phyloP scores from a whole-genome alignment of 495 filamentous ascomycete genomes.

The Aspergillus cristatus region DNA sequence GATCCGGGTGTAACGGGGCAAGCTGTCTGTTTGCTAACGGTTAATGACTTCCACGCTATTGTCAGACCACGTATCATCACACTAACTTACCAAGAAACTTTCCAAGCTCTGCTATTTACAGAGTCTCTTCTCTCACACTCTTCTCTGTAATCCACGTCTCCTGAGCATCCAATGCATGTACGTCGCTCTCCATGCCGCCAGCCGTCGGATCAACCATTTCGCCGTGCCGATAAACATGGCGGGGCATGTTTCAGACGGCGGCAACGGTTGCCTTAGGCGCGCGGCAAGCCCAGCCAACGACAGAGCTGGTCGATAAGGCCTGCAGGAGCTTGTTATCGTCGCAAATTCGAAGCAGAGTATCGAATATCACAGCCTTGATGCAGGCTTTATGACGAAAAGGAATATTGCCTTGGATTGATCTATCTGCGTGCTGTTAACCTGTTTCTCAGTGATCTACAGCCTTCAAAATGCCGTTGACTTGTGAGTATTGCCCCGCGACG shows the following conservation, averaged over 20 bases:
- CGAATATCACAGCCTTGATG: background rate
- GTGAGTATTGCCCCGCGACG: slow-evolving; percentile 17
- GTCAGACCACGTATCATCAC: too few species aligned
- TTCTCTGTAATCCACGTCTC: slow-evolving; percentile 4
- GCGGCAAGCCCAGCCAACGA: slow-evolving; percentile 9
- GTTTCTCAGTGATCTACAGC: background rate
- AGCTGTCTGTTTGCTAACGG: too few species aligned
- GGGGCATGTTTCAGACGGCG: too few species aligned
- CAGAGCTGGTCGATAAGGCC: slow-evolving; percentile 9
- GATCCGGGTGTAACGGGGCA: too few species aligned
- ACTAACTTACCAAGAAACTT: too few species aligned
- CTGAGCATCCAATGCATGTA: slow-evolving; percentile 8
- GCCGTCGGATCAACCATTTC: slow-evolving; percentile 7
- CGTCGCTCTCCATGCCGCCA: slow-evolving; percentile 3
- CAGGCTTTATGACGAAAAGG: background rate
- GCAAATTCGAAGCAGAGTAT: background rate
- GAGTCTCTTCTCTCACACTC: background rate
- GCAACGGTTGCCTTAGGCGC: slow-evolving; percentile 2
- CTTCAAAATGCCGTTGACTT: slow-evolving; percentile 33
- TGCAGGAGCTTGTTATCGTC: background rate
- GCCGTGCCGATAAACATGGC: slow-evolving; percentile 13
- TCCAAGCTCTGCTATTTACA: too few species aligned
- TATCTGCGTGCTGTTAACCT: slow-evolving; percentile 3
- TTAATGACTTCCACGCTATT: too few species aligned
- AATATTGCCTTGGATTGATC: slow-evolving; percentile 1